A percentile compares a stretch with the other conserved stretches of the same genome.
Evolutionary conservation across 2,329 filamentous ascomycete species (phyloP).

Genomic region (Lachnellula occidentalis): DNA sequence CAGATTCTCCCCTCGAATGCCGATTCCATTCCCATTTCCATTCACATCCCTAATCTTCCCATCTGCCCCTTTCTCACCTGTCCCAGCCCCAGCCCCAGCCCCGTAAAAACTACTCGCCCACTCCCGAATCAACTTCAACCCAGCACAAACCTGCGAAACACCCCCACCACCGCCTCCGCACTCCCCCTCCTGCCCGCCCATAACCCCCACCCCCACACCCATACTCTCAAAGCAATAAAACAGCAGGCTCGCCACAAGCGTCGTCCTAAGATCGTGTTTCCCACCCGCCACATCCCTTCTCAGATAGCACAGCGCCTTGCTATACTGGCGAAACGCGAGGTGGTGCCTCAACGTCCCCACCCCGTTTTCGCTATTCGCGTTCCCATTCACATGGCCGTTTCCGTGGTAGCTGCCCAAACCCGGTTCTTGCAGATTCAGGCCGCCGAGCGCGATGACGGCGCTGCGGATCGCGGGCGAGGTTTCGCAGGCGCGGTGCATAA

Average conservation of each 20-base stretch:
- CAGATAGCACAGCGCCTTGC: constrained; percentile 16
- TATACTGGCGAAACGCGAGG: constrained; percentile 19
- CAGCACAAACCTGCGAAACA: constrained; percentile 13
- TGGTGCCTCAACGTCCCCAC: constrained; percentile 19
- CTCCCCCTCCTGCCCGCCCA: too few species aligned
- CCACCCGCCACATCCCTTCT: constrained; percentile 15
- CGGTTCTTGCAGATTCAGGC: too few species aligned
- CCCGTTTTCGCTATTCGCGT: neutral
- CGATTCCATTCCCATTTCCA: too few species aligned
- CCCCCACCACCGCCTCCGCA: neutral
- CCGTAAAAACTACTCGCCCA: constrained; percentile 12
- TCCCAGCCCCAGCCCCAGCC: neutral
- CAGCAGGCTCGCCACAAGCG: constrained; percentile 15
- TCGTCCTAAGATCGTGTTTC: constrained; percentile 16
- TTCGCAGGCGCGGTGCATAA: constrained; percentile 19
- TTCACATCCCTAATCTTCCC: neutral
- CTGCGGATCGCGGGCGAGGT: constrained; percentile 13
- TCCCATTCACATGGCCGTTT: too few species aligned
- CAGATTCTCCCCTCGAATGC: constrained; percentile 11
- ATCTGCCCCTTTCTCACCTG: too few species aligned
- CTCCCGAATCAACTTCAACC: constrained; percentile 17
- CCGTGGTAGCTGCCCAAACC: too few species aligned
- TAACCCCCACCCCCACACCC: constrained; percentile 15
- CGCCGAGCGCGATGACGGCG: constrained; percentile 11
- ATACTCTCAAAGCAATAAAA: constrained; percentile 21